Base-by-base conservation (phyloP, 345 rosid genomes). In the Eutrema heterophyllum region DNA sequence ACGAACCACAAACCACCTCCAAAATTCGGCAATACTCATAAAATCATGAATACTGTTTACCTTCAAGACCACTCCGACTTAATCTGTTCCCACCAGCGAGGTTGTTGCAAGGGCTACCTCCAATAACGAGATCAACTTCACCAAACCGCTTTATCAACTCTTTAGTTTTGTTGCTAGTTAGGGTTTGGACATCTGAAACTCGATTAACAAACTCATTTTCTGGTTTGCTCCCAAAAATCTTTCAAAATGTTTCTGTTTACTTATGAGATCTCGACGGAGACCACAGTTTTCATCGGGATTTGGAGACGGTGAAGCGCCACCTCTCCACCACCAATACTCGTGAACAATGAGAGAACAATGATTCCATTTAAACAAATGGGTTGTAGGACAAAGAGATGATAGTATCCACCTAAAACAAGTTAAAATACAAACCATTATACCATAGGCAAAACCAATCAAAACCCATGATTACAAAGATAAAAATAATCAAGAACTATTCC, bases 161-260 rank as follows among this genome's bases (percentile, higher is more conserved):
- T 77, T 86, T 86, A 0, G 91, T 59, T 15, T 75, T 74, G 30
- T 85, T 81, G 0, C 70, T 85, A 15, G 77, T 62, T 9, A 94
- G 41, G 6, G 82, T 44, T 40, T 84, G 87, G 7, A 94, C 81
- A 38, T 94, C 97, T 0, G 57, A 18, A 86, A 54, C 58, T 94
- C 84, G 0, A 84, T 44, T 74, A 94, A 74, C 10, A 3, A 78
- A n/a, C 98, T n/a, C n/a, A n/a, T 97, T 12, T 40, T 89, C 65
- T 94, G 98, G 98, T 94, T 75, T 94, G 98, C 63, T 85, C 88
- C 98, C 98, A 94, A 81, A 97, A 94, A 49, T 88, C 70, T 40
- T 86, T 82, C 53, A 86, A 7, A 3, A 94, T 85, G 49, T 70
- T 81, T 41, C 94, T 81, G 60, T 91, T 93, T 1, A 65, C 87